These are phyloP conservation scores for Quercus glauca DNA, from an alignment of 306 rosid species.

Conservation along the genomic window DNA sequence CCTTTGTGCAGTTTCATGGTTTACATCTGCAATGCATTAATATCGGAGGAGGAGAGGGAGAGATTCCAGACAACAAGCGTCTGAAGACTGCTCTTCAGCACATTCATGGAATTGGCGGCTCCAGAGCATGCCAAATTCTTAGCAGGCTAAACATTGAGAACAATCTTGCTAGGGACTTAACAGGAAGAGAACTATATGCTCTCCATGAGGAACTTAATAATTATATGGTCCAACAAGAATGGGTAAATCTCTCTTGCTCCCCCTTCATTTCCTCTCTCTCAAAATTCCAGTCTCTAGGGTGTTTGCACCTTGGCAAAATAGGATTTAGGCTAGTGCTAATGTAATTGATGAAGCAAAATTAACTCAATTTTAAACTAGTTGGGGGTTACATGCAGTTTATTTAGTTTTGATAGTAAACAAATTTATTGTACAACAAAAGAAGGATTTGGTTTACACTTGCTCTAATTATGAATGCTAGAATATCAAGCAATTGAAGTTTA, in stretches of 20 bases:
- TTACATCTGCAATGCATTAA: conserved; percentile 38
- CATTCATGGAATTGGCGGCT: conserved; percentile 61
- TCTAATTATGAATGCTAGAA: not conserved
- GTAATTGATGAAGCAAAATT: not conserved
- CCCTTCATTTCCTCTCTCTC: not conserved
- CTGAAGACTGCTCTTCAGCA: conserved; percentile 60
- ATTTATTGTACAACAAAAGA: not conserved
- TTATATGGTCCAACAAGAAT: conserved; percentile 59
- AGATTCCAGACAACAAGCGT: conserved; percentile 67
- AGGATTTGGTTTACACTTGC: not conserved
- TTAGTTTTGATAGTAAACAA: not conserved
- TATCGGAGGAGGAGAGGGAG: conserved; percentile 69
- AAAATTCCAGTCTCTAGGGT: no score
- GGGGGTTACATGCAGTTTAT: not conserved
- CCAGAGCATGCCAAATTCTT: conserved; percentile 59
- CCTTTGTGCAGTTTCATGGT: conserved; percentile 39
- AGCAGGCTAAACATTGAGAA: conserved; percentile 55
- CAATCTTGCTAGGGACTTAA: conserved; percentile 63
- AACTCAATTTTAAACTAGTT: no score
- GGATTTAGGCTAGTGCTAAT: not conserved
- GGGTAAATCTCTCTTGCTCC: conserved; percentile 34
- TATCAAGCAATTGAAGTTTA: not conserved
- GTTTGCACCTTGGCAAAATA: not conserved
- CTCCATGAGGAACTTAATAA: conserved; percentile 61
- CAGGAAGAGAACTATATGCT: conserved; percentile 55